phyloP scores from a whole-genome alignment of 2,329 filamentous ascomycete genomes.

The Harringtonia aguacate region DNA sequence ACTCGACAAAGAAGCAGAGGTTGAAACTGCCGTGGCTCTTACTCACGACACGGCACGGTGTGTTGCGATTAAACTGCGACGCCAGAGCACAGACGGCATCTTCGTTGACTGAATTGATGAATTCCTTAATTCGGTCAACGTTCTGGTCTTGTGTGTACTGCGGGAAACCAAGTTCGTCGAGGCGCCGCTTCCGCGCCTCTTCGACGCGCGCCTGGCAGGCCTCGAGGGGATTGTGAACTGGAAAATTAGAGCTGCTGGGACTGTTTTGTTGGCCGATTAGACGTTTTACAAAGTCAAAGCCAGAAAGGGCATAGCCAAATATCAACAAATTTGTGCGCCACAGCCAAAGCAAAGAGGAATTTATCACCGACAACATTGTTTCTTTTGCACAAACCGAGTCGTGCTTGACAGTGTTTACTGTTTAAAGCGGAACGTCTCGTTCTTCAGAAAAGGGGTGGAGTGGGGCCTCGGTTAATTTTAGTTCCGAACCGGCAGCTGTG shows the following conservation, averaged over 20 bases:
- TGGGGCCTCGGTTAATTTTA: background rate
- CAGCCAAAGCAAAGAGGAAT: background rate
- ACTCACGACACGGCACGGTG: constrained; percentile 1
- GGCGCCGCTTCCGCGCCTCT: background rate
- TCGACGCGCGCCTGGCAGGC: background rate
- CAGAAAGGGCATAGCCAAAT: background rate
- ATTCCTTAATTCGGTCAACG: background rate
- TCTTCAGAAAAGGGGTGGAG: background rate
- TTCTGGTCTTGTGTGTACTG: constrained; percentile 1
- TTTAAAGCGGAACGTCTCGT: background rate
- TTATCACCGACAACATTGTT: background rate
- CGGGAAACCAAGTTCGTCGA: constrained; percentile 1
- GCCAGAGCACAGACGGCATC: constrained; percentile 5
- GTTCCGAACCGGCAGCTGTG: no score
- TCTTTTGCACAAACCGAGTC: background rate
- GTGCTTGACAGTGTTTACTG: background rate
- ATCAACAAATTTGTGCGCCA: background rate
- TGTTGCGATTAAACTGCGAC: background rate
- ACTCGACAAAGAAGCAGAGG: constrained; percentile 6
- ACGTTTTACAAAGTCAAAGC: background rate
- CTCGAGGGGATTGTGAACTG: background rate
- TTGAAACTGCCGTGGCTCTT: constrained; percentile 2
- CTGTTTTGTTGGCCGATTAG: background rate
- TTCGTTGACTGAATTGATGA: constrained; percentile 1
- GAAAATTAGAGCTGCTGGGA: background rate